phyloP scores from a whole-genome alignment of 2,329 filamentous ascomycete species.

The Waltergamsia citrina region DNA sequence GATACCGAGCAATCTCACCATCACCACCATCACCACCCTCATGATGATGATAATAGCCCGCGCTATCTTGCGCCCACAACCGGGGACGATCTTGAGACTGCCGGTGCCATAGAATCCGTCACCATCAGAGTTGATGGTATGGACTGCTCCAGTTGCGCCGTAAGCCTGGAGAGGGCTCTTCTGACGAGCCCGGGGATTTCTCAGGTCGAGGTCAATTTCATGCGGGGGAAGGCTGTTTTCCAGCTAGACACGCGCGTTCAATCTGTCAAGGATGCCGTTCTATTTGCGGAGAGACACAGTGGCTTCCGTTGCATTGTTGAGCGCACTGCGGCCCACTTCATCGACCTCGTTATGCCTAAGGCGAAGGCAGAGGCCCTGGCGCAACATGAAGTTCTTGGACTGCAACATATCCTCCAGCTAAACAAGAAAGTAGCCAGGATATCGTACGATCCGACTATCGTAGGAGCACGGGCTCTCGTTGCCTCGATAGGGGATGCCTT shows the following conservation, averaged over 20 bases:
- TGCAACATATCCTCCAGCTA: not conserved
- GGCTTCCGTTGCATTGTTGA: not conserved
- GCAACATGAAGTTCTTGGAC: not conserved
- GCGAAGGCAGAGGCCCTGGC: not conserved
- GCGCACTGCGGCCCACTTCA: not conserved
- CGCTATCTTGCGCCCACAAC: no score
- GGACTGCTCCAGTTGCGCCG: not conserved
- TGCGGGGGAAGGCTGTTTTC: not conserved
- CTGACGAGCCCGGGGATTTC: not conserved
- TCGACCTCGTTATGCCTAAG: not conserved
- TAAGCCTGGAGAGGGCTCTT: not conserved
- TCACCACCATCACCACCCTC: no score
- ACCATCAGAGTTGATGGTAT: not conserved
- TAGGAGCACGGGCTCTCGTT: slow-evolving; percentile 12
- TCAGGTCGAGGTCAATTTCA: not conserved
- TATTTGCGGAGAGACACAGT: not conserved
- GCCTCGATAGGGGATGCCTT: slow-evolving; percentile 2
- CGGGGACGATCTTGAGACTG: no score
- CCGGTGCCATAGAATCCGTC: no score
- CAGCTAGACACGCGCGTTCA: not conserved
- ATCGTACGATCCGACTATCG: slow-evolving; percentile 11
- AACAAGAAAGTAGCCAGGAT: slow-evolving; percentile 9
- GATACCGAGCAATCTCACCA: no score
- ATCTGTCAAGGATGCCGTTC: not conserved
- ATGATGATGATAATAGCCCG: no score